Conservation (phyloP, 345 rosid species). For the Linum tenue region DNA sequence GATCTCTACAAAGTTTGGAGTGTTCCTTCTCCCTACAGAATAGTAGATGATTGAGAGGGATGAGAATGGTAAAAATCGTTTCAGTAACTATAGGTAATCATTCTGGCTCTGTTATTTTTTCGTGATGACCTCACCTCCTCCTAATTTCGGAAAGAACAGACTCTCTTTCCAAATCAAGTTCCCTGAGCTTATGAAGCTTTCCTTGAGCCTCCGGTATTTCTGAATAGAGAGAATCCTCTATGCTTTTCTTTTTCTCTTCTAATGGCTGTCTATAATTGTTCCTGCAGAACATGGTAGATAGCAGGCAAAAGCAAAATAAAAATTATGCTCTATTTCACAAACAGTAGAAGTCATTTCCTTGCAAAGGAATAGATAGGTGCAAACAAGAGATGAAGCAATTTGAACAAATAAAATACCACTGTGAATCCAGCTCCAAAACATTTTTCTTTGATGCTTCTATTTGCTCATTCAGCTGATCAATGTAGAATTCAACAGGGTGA, state of each 20-base stretch:
- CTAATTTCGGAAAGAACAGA: conserved; percentile 43
- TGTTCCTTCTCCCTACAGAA: conserved; percentile 52
- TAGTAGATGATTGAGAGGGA: neutral
- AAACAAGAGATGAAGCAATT: neutral
- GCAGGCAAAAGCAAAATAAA: conserved; percentile 1
- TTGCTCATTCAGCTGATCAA: conserved; percentile 41
- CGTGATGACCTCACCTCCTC: conserved; percentile 34
- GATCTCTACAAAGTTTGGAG: conserved; percentile 33
- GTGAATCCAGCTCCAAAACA: conserved; percentile 34
- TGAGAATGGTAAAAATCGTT: neutral
- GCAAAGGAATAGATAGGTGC: conserved; percentile 1
- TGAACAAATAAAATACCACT: conserved; percentile 36
- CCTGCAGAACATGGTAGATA: conserved; percentile 31
- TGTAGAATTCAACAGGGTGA: conserved; percentile 36
- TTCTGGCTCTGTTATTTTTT: too few relatives aligned
- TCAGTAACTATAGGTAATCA: too few relatives aligned
- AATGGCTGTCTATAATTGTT: conserved; percentile 37
- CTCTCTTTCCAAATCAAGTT: conserved; percentile 40
- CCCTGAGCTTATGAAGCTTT: conserved; percentile 48
- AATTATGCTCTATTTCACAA: neutral
- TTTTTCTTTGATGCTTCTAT: conserved; percentile 30
- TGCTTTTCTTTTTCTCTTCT: conserved; percentile 48
- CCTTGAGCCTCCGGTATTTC: conserved; percentile 41
- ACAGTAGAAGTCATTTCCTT: neutral
- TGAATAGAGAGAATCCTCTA: conserved; percentile 46